Evolutionary conservation across 495 filamentous ascomycete genomes (phyloP), one percentile per base, ranked within the genome.

Genomic region (Podospora fimiseda): DNA sequence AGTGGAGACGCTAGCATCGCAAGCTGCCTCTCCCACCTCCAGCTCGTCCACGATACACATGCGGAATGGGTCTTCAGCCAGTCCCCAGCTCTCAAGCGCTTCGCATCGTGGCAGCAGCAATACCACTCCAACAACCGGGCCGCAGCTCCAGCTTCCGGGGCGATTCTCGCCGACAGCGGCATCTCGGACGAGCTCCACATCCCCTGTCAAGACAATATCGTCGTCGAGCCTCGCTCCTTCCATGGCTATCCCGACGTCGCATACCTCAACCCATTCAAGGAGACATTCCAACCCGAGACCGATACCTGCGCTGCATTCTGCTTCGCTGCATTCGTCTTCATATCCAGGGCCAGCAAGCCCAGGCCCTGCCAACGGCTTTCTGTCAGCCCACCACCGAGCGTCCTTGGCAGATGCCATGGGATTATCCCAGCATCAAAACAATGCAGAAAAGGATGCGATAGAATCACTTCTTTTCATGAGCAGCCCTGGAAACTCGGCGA

Each of bases 381-480:
- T 42, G 33, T 9, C 43, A 23, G 30, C 65, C 37, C 47, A 62
- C 48, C 44, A 67, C 48, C 75, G 79, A 21, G 80, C 80, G 11
- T 80, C 83, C 11, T 80, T 79, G 37, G 75, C 83, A 38, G 88
- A 87, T 50, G 82, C 84, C 15, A 74, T 80, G 18, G 55, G 74
- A 5, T 75, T 73, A 42, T 75, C 74, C 9, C 73, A 73, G 0
- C 72, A 75, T 50, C 71, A 71, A 37, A 75, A 74, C 20, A 66
- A 71, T 1, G 84, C 86, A 60, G 89, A 95, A 60, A 81, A 90
- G 59, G 89, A 93, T 58, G 89, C 89, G n/a, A 83, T 94, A 19
- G 89, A 95, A 60, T 87, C 86, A 0, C 70, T 94, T 20, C 73
- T 94, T 18, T 91, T 89, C 69, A 90, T 95, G 87, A 88, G 86